These are phyloP conservation scores for Fusarium transvaalense DNA, from an alignment of 2,329 filamentous ascomycete genomes.

Conservation along the genomic window DNA sequence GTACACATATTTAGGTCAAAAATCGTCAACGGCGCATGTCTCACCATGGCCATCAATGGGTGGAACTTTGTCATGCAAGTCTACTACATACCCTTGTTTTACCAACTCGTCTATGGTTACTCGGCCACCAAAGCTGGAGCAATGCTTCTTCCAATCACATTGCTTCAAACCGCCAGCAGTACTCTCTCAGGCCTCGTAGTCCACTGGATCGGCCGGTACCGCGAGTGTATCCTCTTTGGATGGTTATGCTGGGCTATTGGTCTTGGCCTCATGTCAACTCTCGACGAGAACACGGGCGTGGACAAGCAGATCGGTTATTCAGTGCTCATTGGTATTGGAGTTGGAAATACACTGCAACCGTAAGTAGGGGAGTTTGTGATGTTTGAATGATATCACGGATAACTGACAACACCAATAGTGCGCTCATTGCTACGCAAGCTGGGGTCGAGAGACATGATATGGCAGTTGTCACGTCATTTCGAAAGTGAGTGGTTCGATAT, in stretches of 20 bases:
- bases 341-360: slow-evolving; percentile 66
- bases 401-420: slow-evolving; percentile 42
- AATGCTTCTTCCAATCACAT: slow-evolving; percentile 57
- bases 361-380: slow-evolving; percentile 36
- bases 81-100: slow-evolving; percentile 62
- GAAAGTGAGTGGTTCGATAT: slow-evolving; percentile 52
- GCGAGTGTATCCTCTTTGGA: slow-evolving; percentile 66
- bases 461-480: slow-evolving; percentile 59
- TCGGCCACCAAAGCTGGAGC: slow-evolving; percentile 57
- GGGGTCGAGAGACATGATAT: slow-evolving; percentile 63
- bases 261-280: slow-evolving; percentile 65
- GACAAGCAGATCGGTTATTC: slow-evolving; percentile 68
- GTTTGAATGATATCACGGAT: neutral
- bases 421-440: slow-evolving; percentile 67
- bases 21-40: slow-evolving; percentile 66
- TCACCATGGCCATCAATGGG: slow-evolving; percentile 70
- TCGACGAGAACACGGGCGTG: slow-evolving; percentile 61
- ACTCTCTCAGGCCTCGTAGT: slow-evolving; percentile 66
- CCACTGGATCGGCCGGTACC: slow-evolving; percentile 64
- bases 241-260: slow-evolving; percentile 66
- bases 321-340: slow-evolving; percentile 64
- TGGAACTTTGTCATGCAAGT: slow-evolving; percentile 71
- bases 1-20: slow-evolving; percentile 66
- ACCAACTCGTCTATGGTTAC: slow-evolving; percentile 61
- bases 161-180: slow-evolving; percentile 61